Evolutionary conservation across 768 basidiomycete species (phyloP).

Genomic region (Trametes cingulata): DNA sequence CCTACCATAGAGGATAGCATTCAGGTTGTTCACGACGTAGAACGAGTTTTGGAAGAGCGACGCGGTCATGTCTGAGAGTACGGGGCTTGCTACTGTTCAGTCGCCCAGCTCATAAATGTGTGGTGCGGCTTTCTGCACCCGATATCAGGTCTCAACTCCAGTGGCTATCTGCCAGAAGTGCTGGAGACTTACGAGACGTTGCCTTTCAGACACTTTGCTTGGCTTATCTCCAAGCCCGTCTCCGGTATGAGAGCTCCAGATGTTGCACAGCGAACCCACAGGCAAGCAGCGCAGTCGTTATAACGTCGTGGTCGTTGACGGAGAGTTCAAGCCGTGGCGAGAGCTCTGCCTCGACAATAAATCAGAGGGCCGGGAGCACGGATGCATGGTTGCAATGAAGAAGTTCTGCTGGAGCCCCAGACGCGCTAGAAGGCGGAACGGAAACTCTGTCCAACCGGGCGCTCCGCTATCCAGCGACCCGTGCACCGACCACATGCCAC

Average conservation of each 20-base stretch:
- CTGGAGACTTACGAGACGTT: too few relatives aligned
- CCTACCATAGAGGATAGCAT: constrained; percentile 24
- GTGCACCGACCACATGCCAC: too few relatives aligned
- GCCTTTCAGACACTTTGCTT: too few relatives aligned
- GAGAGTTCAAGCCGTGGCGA: too few relatives aligned
- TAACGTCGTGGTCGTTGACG: too few relatives aligned
- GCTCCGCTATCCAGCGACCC: background rate
- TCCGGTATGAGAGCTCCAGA: too few relatives aligned
- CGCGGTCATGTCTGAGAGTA: background rate
- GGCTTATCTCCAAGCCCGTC: too few relatives aligned
- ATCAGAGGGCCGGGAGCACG: background rate
- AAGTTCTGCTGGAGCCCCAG: background rate
- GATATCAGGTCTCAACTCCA: too few relatives aligned
- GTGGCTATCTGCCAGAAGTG: too few relatives aligned
- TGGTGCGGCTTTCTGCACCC: background rate
- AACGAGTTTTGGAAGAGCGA: constrained; percentile 21
- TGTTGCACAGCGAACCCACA: too few relatives aligned
- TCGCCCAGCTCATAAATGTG: background rate
- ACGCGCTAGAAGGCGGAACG: background rate
- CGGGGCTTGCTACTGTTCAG: background rate
- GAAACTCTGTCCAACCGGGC: background rate
- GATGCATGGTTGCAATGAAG: background rate
- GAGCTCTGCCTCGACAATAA: too few relatives aligned
- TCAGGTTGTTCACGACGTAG: constrained; percentile 22
- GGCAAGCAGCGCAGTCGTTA: too few relatives aligned